These are phyloP conservation scores for Ophiobolus disseminans DNA, from an alignment of 2,329 filamentous ascomycete genomes.

Conservation along the genomic window DNA sequence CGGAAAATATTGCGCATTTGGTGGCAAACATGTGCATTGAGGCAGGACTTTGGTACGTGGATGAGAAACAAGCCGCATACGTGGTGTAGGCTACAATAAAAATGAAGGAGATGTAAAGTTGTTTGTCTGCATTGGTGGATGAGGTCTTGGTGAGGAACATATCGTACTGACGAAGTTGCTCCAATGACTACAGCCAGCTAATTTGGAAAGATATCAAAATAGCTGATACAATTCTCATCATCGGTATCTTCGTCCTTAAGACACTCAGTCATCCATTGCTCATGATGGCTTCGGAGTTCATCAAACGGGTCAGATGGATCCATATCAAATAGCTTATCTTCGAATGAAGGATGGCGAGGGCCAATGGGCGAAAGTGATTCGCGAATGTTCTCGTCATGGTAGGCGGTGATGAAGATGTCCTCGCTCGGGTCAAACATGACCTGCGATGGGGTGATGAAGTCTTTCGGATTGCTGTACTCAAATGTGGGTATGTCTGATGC, in stretches of 20 bases:
- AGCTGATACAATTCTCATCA: background rate
- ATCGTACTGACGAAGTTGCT: no score
- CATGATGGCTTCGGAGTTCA: slow-evolving; percentile 6
- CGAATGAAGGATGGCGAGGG: background rate
- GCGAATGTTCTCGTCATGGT: background rate
- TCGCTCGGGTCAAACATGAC: background rate
- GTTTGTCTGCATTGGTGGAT: no score
- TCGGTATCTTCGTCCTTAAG: background rate
- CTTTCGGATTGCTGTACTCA: no score
- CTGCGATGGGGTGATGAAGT: background rate
- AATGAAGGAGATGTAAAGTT: no score
- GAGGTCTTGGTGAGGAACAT: no score
- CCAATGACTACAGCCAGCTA: no score
- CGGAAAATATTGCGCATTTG: no score
- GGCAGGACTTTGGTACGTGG: no score
- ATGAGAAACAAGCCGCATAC: no score
- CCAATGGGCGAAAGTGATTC: background rate
- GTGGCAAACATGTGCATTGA: no score
- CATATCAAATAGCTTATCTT: background rate
- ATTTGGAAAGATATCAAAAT: background rate
- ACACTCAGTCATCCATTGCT: slow-evolving; percentile 13
- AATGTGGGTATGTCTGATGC: no score
- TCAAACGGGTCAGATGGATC: slow-evolving; percentile 5
- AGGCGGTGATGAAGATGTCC: background rate
- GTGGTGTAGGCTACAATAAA: no score